phyloP scores from a whole-genome alignment of 1,284 basidiomycete genomes.

The Lentinus polychrous region DNA sequence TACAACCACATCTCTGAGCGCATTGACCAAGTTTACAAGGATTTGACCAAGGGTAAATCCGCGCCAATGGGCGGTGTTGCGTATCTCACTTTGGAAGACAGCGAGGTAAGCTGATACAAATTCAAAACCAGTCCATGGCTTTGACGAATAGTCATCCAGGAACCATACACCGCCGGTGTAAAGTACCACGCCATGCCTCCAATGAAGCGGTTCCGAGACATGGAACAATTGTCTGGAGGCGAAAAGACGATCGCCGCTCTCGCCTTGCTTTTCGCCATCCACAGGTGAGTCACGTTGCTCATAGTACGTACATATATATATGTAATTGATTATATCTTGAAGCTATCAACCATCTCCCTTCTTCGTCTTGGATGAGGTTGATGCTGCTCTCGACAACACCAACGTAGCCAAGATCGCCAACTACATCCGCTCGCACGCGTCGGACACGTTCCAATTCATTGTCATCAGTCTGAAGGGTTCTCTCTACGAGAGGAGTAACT shows the following conservation, averaged over 20 bases:
- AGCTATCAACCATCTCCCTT: conserved; percentile 98
- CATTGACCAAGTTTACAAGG: conserved; percentile 97
- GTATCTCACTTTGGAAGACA: conserved; percentile 93
- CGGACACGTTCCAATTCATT: conserved; percentile 86
- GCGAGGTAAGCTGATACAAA: conserved; percentile 55
- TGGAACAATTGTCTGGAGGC: conserved; percentile 97
- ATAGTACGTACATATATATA: background rate
- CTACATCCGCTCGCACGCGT: conserved; percentile 80
- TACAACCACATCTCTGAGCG: conserved; percentile 93
- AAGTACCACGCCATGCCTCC: conserved; percentile 99
- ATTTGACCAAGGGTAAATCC: conserved; percentile 91
- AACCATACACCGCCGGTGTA: conserved; percentile 93
- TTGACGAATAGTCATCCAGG: conserved; percentile 39
- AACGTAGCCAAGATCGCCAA: conserved; percentile 92
- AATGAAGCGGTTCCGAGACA: conserved; percentile 98
- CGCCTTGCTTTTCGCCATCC: conserved; percentile 93
- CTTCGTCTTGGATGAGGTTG: conserved; percentile 98
- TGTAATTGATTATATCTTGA: conserved; percentile 7
- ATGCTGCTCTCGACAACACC: conserved; percentile 94
- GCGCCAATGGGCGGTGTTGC: conserved; percentile 94
- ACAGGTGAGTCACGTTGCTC: conserved; percentile 62
- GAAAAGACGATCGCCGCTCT: conserved; percentile 98
- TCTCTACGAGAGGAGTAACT: conserved; percentile 86
- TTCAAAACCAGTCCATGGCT: background rate
- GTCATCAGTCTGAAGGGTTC: conserved; percentile 94